Base-by-base conservation (phyloP, 495 filamentous ascomycete genomes). In the Penicillium parvum region DNA sequence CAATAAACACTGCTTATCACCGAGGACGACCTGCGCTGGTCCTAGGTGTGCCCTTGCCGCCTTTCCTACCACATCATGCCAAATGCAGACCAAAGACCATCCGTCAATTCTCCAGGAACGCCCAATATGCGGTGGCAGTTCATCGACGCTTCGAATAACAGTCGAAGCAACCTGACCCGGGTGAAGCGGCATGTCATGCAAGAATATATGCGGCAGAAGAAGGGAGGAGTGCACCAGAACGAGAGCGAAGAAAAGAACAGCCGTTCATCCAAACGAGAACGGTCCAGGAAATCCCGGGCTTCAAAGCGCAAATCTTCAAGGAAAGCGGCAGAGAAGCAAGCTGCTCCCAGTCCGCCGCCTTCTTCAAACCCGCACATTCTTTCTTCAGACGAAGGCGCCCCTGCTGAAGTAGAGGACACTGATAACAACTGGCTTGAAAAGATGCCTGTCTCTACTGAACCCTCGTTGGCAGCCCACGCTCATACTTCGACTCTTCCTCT, bases 141-240 rank as follows among this genome's bases (percentile, higher is more conserved):
- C 37, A 72, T 72, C 45, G 65, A 72, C 32, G 40, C 58, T 40
- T 67, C 68, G 7, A 58, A 62, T 15, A 63, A 69, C 25, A 63
- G 58, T 43, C 59, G 65, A 26, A 58, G 53, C 39, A 72, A 70
- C 26, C 36, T 68, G 37, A 72, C 65, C 0, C 65, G 66, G 43
- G 68, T 72, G 18, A 69, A 69, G 30, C 65, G 66, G 11, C 68
- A 72, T 68, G 68, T 72, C 3, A 72, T 70, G 68, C 64, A 72
- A 43, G 65, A 72, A 26, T 70, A 64, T 47, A 69, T 70, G 57
- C 68, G 66, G 26, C 66, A 70, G 34, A 72, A 70, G 45, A 60
- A 60, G 27, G 45, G 57, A 4, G 35, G 28, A 9, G 18, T 45
- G 12, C 64, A 51, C 9, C 49, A 58, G 6, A 57, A 51, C 23